phyloP scores from a whole-genome alignment of 1,139 yeast species.

The Debaryomycetaceae sp. region DNA sequence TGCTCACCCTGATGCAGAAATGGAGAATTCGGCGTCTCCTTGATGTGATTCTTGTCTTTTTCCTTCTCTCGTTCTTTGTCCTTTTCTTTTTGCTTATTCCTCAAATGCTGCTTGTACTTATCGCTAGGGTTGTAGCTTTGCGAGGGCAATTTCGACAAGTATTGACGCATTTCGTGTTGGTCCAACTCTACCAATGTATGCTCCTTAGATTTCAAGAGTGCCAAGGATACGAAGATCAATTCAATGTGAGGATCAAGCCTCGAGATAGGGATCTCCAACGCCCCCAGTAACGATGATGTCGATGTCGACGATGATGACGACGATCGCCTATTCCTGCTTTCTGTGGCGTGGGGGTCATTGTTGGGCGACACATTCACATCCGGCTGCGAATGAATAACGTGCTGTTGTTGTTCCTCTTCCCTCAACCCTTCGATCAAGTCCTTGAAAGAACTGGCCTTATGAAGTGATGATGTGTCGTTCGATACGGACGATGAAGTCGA shows the following conservation, averaged over 20 bases:
- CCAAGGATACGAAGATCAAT: slow-evolving; percentile 70
- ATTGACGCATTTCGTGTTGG: slow-evolving; percentile 83
- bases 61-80: slow-evolving; percentile 11
- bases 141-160: slow-evolving; percentile 54
- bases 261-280: slow-evolving; percentile 50
- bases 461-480: slow-evolving; percentile 4
- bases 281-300: slow-evolving; percentile 9
- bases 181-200: slow-evolving; percentile 78
- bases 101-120: slow-evolving; percentile 28
- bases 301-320: slow-evolving; percentile 18
- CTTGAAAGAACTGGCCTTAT: slow-evolving; percentile 25
- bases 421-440: slow-evolving; percentile 28
- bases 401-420: slow-evolving; percentile 8
- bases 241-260: slow-evolving; percentile 74
- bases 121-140: slow-evolving; percentile 32
- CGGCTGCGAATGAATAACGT: neutral
- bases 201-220: slow-evolving; percentile 77
- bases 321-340: slow-evolving; percentile 10
- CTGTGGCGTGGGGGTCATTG: no score
- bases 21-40: slow-evolving; percentile 13
- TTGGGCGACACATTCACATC: neutral
- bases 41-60: slow-evolving; percentile 14
- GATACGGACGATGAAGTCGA: slow-evolving; percentile 6
- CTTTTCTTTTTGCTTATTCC: slow-evolving; percentile 20
- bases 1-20: slow-evolving; percentile 1